phyloP scores from a whole-genome alignment of 192 early-diverging fungal genomes.

The Backusella circina region DNA sequence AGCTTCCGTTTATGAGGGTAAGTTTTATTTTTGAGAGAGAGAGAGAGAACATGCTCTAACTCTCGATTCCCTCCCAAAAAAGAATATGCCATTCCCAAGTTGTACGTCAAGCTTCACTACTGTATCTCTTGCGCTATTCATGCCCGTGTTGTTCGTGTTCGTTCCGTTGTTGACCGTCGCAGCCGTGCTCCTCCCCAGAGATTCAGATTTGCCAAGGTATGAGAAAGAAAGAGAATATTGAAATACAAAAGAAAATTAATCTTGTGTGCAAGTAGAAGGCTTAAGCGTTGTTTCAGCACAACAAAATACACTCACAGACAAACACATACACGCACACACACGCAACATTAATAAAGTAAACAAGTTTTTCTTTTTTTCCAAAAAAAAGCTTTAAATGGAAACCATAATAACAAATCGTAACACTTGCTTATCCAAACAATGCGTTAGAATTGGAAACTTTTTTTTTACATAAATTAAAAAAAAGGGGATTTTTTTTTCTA shows the following conservation, averaged over 20 bases:
- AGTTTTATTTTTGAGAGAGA: background rate
- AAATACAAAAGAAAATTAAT: background rate
- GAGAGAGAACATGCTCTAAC: no score
- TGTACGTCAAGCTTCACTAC: slow-evolving; percentile 98
- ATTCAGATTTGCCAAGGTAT: slow-evolving; percentile 80
- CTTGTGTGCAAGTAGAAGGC: background rate
- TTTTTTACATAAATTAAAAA: no score
- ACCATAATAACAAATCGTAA: no score
- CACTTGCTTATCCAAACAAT: background rate
- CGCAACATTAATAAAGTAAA: background rate
- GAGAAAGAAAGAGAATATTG: background rate
- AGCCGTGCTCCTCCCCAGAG: slow-evolving; percentile 93
- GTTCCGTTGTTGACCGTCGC: slow-evolving; percentile 85
- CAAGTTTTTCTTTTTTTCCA: no score
- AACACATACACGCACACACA: background rate
- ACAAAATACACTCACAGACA: background rate
- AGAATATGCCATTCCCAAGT: slow-evolving; percentile 94
- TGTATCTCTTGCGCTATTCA: slow-evolving; percentile 98
- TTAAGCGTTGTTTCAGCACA: background rate
- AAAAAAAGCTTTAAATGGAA: no score
- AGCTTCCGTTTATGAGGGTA: slow-evolving; percentile 93
- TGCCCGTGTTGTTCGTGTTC: slow-evolving; percentile 91
- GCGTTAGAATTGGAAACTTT: no score
- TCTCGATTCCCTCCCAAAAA: no score
- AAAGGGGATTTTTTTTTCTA: no score